These are phyloP conservation scores for Tylopilus intermedius DNA, from an alignment of 768 basidiomycete genomes.

Conservation along the genomic window DNA sequence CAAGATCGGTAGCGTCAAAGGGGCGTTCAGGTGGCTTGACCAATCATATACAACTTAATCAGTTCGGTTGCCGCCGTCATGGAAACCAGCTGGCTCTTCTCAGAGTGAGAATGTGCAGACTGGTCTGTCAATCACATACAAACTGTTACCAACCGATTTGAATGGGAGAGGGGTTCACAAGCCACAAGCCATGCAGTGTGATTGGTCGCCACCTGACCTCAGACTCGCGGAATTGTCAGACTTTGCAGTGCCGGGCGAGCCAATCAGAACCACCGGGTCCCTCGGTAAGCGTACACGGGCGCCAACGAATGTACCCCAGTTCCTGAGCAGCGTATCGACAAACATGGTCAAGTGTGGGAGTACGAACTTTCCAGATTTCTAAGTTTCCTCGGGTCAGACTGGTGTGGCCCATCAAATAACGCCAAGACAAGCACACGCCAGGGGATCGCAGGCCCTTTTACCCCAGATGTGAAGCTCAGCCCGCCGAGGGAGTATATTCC, in stretches of 20 bases:
- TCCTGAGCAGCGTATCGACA: slow-evolving; percentile 20
- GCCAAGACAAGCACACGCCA: slow-evolving; percentile 15
- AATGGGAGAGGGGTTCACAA: slow-evolving; percentile 1
- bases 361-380: slow-evolving; percentile 4
- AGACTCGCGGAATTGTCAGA: neutral
- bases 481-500: slow-evolving; percentile 2
- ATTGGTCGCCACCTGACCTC: too few species aligned
- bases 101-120: neutral
- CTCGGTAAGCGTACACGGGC: slow-evolving; percentile 3
- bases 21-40: neutral
- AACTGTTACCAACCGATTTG: neutral
- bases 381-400: slow-evolving; percentile 11
- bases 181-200: neutral
- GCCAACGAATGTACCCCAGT: slow-evolving; percentile 25
- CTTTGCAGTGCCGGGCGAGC: neutral
- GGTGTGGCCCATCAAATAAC: slow-evolving; percentile 9
- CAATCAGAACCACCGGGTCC: slow-evolving; percentile 5
- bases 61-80: slow-evolving; percentile 7
- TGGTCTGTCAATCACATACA: neutral
- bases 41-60: neutral
- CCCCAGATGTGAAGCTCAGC: slow-evolving; percentile 14
- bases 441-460: slow-evolving; percentile 7
- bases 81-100: slow-evolving; percentile 14
- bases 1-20: neutral
- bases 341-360: slow-evolving; percentile 14